These are phyloP conservation scores for Russula griseocarnosa DNA, from an alignment of 768 basidiomycete genomes.

Conservation along the genomic window DNA sequence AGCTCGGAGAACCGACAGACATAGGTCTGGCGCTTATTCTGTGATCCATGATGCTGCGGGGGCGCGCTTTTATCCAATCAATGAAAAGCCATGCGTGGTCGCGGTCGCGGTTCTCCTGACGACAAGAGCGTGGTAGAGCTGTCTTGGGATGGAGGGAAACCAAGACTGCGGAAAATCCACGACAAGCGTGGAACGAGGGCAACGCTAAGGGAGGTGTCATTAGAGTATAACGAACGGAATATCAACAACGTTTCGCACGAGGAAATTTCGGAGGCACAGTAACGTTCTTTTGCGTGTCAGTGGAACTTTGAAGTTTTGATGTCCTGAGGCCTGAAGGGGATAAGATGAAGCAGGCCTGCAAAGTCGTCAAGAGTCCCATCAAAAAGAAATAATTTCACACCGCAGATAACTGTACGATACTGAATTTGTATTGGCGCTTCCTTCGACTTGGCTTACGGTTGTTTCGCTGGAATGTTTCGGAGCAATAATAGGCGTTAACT, in stretches of 20 bases:
- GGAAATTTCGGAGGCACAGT: neutral
- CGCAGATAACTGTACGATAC: too few species aligned
- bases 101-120: slow-evolving; percentile 1
- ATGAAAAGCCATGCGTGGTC: neutral
- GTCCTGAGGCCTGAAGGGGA: neutral
- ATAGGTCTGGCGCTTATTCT: neutral
- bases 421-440: neutral
- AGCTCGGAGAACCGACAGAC: neutral
- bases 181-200: slow-evolving; percentile 1
- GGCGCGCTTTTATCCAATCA: neutral
- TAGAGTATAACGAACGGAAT: neutral
- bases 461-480: too few species aligned
- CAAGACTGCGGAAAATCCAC: neutral
- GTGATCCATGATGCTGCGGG: neutral
- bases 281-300: neutral
- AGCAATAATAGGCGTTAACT: too few species aligned
- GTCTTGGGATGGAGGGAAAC: neutral
- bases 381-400: neutral
- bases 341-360: neutral
- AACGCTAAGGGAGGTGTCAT: neutral
- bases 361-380: too few species aligned
- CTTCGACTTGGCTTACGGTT: too few species aligned
- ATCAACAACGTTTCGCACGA: neutral
- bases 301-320: neutral
- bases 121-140: neutral